Evolutionary conservation across 805 yeast species (phyloP), one percentile per base, ranked within the genome.

Genomic region (Millerago galiae): DNA sequence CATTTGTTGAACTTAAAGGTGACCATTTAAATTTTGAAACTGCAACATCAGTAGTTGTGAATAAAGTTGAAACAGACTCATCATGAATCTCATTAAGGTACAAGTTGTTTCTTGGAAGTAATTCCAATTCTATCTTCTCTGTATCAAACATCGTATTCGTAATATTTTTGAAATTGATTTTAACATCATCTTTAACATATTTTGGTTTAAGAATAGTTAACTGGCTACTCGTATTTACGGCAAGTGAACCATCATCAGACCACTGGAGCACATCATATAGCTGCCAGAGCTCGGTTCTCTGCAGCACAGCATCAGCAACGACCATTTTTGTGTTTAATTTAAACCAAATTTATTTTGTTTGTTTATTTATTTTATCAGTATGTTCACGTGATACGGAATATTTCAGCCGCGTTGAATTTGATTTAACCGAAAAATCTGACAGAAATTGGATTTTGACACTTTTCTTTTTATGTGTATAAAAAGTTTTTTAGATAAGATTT

Each of bases 191-290:
- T 30, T 37, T 34, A 11, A 33, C 40, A 24, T 54, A 51, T 38
- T 46, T 56, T 10, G 61, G 57, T 3, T 40, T 44, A 13, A 53
- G 30, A 9, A 57, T 15, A 1, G 57, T 53, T 13, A 56, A 24
- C 26, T 53, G 52, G 12, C 47, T 43, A 2, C 30, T 10, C 1
- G 58, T 49, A 41, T 56, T 53, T 8, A 57, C 7, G 7, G 51
- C 57, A n/a, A 57, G 16, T 11, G 53, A 46, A 1, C 61, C 61
- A 35, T 53, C 52, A 2, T 50, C 45, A 1, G 57, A 35, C 61
- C 61, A 57, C 13, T 44, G 33, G 2, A 57, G 26, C 2, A 37
- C 47, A 14, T 51, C 49, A 24, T 34, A 6, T 6, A 41, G 36
- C 4, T 41, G 38, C 0, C 27, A 9, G 3, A 57, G 40, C n/a